phyloP scores from a whole-genome alignment of 106 monocot genomes.

The Acanthochlamys bracteata region DNA sequence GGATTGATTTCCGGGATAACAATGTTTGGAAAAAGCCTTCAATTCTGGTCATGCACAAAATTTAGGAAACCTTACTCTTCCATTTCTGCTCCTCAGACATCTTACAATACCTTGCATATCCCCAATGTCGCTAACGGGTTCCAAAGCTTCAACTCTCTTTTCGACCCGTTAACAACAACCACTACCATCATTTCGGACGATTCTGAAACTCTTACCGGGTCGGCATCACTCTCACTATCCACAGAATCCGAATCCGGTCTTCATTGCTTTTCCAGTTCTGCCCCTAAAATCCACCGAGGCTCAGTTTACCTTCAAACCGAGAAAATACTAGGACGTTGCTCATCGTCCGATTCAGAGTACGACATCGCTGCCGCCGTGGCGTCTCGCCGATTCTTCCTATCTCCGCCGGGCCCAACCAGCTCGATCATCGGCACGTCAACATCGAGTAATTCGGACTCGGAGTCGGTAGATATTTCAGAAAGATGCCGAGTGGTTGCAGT shows the following conservation, averaged over 20 bases:
- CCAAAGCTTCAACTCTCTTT: conserved; percentile 42
- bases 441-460: conserved; percentile 13
- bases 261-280: too few species aligned
- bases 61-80: conserved; percentile 4
- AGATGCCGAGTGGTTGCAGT: too few species aligned
- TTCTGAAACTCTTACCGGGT: background rate
- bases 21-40: conserved; percentile 9
- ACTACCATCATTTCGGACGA: background rate
- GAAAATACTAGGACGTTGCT: too few species aligned
- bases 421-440: conserved; percentile 31
- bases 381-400: conserved; percentile 42
- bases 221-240: conserved; percentile 8
- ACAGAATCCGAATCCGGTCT: too few species aligned
- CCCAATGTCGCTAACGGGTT: conserved; percentile 1
- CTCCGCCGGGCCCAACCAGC: conserved; percentile 47
- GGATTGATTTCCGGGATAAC: too few species aligned
- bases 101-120: background rate
- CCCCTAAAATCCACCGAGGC: too few species aligned
- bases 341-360: conserved; percentile 14
- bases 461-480: too few species aligned
- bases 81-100: background rate
- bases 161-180: conserved; percentile 12
- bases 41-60: conserved; percentile 23
- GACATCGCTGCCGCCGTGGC: conserved; percentile 54
- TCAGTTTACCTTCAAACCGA: too few species aligned